Evolutionary conservation across 2,329 filamentous ascomycete genomes (phyloP).

Genomic region (Sarocladiaceae sp.): DNA sequence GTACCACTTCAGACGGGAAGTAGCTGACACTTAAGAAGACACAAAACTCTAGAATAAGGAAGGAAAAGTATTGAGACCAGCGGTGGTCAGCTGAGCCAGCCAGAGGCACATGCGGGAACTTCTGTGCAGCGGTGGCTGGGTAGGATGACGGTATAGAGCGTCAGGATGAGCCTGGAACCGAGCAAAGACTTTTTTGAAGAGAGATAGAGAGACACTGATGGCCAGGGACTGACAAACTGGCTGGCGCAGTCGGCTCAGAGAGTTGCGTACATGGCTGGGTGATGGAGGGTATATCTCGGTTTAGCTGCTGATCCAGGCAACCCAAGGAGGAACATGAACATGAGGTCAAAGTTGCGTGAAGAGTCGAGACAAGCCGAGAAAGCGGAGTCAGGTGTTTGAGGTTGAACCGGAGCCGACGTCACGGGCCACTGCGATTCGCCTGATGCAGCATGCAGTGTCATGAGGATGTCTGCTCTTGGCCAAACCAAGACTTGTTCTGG

Average conservation of each 20-base stretch:
- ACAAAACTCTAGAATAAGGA: not conserved
- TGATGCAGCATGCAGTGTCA: too few relatives aligned
- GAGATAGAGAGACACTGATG: not conserved
- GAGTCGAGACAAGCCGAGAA: too few relatives aligned
- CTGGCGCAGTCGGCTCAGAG: too few relatives aligned
- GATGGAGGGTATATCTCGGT: slow-evolving; percentile 7
- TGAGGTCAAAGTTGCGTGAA: too few relatives aligned
- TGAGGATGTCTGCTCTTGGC: too few relatives aligned
- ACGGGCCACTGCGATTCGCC: slow-evolving; percentile 4
- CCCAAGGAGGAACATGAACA: too few relatives aligned
- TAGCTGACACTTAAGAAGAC: too few relatives aligned
- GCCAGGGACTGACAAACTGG: not conserved
- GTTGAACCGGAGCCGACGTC: not conserved
- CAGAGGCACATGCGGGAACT: not conserved
- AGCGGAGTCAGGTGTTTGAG: slow-evolving; percentile 5
- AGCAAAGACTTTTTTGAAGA: not conserved
- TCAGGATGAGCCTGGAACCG: slow-evolving; percentile 1
- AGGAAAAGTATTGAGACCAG: slow-evolving; percentile 1
- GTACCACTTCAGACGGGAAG: too few relatives aligned
- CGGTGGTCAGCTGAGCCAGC: not conserved
- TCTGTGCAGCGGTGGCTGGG: slow-evolving; percentile 3
- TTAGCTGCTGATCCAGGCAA: too few relatives aligned
- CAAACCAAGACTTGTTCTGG: too few relatives aligned
- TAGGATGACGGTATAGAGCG: too few relatives aligned
- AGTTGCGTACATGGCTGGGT: too few relatives aligned